Evolutionary conservation across 106 monocot species (phyloP).

Genomic region (Apostasia ramifera): DNA sequence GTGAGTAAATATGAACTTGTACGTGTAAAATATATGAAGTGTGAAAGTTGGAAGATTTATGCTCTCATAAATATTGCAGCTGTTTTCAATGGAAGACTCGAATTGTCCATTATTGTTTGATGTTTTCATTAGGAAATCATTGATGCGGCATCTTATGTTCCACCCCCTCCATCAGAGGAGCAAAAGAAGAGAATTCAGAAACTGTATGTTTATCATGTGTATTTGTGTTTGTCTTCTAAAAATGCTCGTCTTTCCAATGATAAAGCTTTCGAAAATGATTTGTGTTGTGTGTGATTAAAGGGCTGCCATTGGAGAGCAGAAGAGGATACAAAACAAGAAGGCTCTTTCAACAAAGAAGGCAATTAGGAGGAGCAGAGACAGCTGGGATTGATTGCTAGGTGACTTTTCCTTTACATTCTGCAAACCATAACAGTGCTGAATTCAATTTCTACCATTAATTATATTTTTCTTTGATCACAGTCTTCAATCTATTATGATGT

Average conservation of each 20-base stretch:
- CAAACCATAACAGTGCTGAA: too few species aligned
- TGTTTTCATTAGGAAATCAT: constrained; percentile 59
- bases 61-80: not conserved
- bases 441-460: too few species aligned
- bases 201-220: constrained; percentile 41
- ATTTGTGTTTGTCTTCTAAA: not conserved
- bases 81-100: not conserved
- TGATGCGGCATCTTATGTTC: constrained; percentile 94
- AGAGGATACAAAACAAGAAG: constrained; percentile 81
- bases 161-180: constrained; percentile 93
- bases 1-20: too few species aligned
- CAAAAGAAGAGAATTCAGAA: constrained; percentile 91
- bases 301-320: constrained; percentile 72
- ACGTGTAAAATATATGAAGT: too few species aligned
- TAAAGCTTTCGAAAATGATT: not conserved
- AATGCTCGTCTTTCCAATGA: not conserved
- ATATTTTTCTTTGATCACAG: not conserved
- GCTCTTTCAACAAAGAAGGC: constrained; percentile 82
- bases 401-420: not conserved
- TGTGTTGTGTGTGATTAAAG: constrained; percentile 25
- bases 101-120: not conserved
- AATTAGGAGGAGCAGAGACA: constrained; percentile 70
- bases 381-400: constrained; percentile 71
- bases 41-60: not conserved
- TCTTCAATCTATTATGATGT: not conserved